phyloP scores from a whole-genome alignment of 2,329 filamentous ascomycete species.

The Fragosphaeria purpurea region DNA sequence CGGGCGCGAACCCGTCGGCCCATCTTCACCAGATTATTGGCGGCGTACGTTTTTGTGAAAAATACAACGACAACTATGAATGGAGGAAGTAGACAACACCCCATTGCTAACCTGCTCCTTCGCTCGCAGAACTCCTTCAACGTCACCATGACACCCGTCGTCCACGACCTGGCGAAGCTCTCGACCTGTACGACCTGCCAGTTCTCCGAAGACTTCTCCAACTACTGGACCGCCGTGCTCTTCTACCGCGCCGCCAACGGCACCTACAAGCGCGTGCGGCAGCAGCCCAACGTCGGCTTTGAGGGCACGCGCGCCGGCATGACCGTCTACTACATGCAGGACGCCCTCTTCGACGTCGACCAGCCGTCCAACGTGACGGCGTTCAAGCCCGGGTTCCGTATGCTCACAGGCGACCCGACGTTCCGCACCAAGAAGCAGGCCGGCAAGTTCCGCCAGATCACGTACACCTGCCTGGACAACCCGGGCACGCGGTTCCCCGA shows the following conservation, averaged over 20 bases:
- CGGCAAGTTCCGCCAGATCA: constrained; percentile 20
- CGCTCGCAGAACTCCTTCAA: constrained; percentile 32
- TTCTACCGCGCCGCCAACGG: constrained; percentile 31
- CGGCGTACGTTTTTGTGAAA: constrained; percentile 23
- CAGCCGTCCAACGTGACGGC: constrained; percentile 27
- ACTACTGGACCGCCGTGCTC: constrained; percentile 29
- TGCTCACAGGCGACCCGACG: constrained; percentile 28
- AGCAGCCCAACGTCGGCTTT: constrained; percentile 29
- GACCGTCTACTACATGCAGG: constrained; percentile 31
- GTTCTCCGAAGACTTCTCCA: constrained; percentile 26
- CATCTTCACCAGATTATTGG: constrained; percentile 54
- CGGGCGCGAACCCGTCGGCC: constrained; percentile 38
- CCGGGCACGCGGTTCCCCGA: constrained; percentile 30
- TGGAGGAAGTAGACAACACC: too few species aligned
- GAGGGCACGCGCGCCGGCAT: constrained; percentile 24
- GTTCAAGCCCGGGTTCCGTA: constrained; percentile 33
- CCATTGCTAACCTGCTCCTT: too few species aligned
- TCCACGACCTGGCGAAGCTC: constrained; percentile 21
- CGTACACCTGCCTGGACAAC: constrained; percentile 30
- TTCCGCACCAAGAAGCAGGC: constrained; percentile 20
- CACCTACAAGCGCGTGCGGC: constrained; percentile 30
- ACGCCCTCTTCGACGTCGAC: constrained; percentile 28
- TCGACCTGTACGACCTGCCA: constrained; percentile 36
- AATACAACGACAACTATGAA: too few species aligned
- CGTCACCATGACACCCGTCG: constrained; percentile 24